phyloP scores from a whole-genome alignment of 495 filamentous ascomycete genomes.

The Pseudomonodictys pantanalensis region DNA sequence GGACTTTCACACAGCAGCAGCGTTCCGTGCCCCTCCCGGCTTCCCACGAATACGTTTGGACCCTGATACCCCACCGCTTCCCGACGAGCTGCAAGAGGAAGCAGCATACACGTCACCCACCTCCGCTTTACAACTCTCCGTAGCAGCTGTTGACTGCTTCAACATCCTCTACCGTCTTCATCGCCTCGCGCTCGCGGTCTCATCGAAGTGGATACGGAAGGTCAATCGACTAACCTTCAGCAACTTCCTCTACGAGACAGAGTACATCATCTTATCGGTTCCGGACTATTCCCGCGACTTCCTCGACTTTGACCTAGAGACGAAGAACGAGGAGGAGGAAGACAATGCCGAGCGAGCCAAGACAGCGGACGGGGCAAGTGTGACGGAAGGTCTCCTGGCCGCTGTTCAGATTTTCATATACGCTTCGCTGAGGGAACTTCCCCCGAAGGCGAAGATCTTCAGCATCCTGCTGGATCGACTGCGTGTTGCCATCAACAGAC shows the following conservation, averaged over 20 bases:
- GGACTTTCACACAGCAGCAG: slow-evolving; percentile 28
- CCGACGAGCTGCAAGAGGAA: slow-evolving; percentile 23
- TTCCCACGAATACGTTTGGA: slow-evolving; percentile 18
- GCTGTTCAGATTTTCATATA: slow-evolving; percentile 24
- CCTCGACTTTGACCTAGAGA: slow-evolving; percentile 11
- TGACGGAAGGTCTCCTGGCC: slow-evolving; percentile 19
- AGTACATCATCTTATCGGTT: slow-evolving; percentile 17
- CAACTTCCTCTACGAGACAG: slow-evolving; percentile 27
- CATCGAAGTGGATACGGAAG: slow-evolving; percentile 9
- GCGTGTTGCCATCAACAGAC: slow-evolving; percentile 10
- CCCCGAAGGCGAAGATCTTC: slow-evolving; percentile 21
- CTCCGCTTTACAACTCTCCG: slow-evolving; percentile 22
- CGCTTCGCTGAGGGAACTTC: slow-evolving; percentile 16
- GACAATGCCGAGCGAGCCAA: not conserved
- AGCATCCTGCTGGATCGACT: slow-evolving; percentile 21
- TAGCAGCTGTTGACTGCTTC: slow-evolving; percentile 23
- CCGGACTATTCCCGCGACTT: slow-evolving; percentile 24
- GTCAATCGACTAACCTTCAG: slow-evolving; percentile 12
- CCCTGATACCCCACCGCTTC: slow-evolving; percentile 13
- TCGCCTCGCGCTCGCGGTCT: slow-evolving; percentile 20
- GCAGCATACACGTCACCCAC: slow-evolving; percentile 28
- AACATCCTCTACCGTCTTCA: slow-evolving; percentile 31
- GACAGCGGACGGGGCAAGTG: slow-evolving; percentile 17
- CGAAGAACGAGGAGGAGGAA: not conserved
- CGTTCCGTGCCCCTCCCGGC: slow-evolving; percentile 16